These are phyloP conservation scores for Cercospora sesami DNA, from an alignment of 2,329 filamentous ascomycete species.

Conservation along the genomic window DNA sequence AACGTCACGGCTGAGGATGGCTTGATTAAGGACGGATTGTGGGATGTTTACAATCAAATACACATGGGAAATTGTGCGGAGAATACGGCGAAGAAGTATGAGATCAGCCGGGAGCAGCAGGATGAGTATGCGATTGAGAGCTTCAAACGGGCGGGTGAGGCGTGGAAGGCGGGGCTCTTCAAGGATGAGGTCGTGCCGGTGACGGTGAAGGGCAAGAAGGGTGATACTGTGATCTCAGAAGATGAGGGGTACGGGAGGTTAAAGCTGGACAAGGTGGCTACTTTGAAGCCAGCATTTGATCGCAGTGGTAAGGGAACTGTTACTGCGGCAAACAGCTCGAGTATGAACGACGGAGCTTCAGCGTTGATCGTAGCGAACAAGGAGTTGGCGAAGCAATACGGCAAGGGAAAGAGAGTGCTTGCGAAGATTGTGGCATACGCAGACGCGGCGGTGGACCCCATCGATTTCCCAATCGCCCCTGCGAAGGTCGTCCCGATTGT, in stretches of 20 bases:
- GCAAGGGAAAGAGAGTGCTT: slow-evolving; percentile 74
- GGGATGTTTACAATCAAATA: slow-evolving; percentile 93
- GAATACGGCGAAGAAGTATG: slow-evolving; percentile 84
- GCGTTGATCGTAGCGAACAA: slow-evolving; percentile 83
- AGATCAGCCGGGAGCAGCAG: slow-evolving; percentile 79
- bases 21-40: slow-evolving; percentile 88
- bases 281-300: slow-evolving; percentile 87
- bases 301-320: slow-evolving; percentile 83
- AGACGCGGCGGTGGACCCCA: slow-evolving; percentile 84
- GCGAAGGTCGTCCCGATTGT: slow-evolving; percentile 90
- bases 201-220: slow-evolving; percentile 80
- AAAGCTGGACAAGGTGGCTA: slow-evolving; percentile 81
- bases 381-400: slow-evolving; percentile 77
- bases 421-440: slow-evolving; percentile 82
- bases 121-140: slow-evolving; percentile 87
- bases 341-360: slow-evolving; percentile 90
- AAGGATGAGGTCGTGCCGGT: slow-evolving; percentile 88
- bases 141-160: slow-evolving; percentile 85
- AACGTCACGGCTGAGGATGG: slow-evolving; percentile 87
- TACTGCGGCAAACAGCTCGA: slow-evolving; percentile 91
- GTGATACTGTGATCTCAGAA: slow-evolving; percentile 72
- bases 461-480: slow-evolving; percentile 93
- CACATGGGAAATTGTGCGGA: slow-evolving; percentile 99
- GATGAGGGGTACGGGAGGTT: slow-evolving; percentile 90
- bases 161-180: slow-evolving; percentile 81